Base-by-base conservation (phyloP, 164 flowering plant genomes). In the Paratinospora sagittata region DNA sequence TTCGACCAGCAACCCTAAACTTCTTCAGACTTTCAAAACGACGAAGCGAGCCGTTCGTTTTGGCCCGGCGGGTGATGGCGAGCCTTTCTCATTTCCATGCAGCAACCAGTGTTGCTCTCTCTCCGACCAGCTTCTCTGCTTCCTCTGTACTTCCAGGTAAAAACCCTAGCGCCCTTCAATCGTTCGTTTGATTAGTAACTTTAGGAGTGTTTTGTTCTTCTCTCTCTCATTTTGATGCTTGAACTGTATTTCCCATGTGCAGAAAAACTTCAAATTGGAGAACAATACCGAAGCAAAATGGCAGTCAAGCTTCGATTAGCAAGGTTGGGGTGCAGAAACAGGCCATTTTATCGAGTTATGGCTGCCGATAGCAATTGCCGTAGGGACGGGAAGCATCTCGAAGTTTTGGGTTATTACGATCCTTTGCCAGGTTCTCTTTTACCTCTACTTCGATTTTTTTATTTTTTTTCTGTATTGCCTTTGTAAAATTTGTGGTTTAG, bases 341-440 rank as follows among this genome's bases (percentile, higher is more conserved):
- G 76, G 68, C 97, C 97, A 3, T 94, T 90, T 74, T 94, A 92
- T 69, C 76, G 97, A 69, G 88, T 95, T 7, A 87, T 91, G 86
- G 97, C 97, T 19, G 97, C 83, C 49, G 86, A 92, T 75, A 89
- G 98, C 79, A 83, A 91, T 74, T 89, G 91, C 43, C 96, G 96
- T 8, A 84, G 97, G 76, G 98, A 95, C 73, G 98, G 97, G 72
- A 95, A 95, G 79, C 97, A 95, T 78, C 82, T 95, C 43, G 98
- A 95, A 85, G 82, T 85, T 9, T 78, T 95, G 63, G 97, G 98
- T 63, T 90, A 95, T 83, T 90, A 87, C 79, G 87, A 95, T 82
- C 98, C 98, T 19, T 81, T 92, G 69, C 94, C 98, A 81, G 97
- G 97, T 91, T 65, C 27, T 30, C 34, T 27, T 49, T 4, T 23